Evolutionary conservation across 106 monocot genomes (phyloP), one percentile per base, ranked within the genome.

Genomic region (Agapanthus africanus): DNA sequence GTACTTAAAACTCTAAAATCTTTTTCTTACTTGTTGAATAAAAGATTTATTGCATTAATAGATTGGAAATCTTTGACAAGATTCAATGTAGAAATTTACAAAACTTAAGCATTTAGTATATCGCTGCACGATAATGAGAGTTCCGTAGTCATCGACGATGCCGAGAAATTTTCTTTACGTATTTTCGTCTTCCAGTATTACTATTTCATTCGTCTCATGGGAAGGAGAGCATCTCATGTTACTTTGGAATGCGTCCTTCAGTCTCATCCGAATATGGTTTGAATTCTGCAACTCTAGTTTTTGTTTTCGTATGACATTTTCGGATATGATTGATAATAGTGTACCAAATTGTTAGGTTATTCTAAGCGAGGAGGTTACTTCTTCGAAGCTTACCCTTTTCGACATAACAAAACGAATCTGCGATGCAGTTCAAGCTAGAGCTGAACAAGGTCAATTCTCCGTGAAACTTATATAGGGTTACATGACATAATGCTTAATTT

Each of bases 191-290:
- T 80, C 40, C 84, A 91, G 91, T 91, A 91, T 66, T 91, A 91
- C 40, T 91, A 91, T 66, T 91, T 91, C 63, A 84, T 91, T 69
- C 80, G 91, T 25, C 77, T 91, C 7, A 91, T 91, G 91, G 91
- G 91, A 26, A 73, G 84, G 66, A 86, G 77, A 46, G 82, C 87
- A 57, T 91, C 91, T 70, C 91, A 91, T 74, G 91, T 91, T 47
- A 79, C 91, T 15, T 66, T 91, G 74, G 87, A 91, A 78, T 91
- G 91, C 52, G 62, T 84, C 7, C 91, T 91, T 18, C 91, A 91
- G 57, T 84, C 84, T 34, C 84, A 84, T 76, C 91, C 87, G 22
- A 91, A 91, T 54, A 82, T 91, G 91, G 91, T 91, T 15, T 16
- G 61, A n/a, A 40, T 25, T 37, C 14, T 32, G 52, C 8, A 6